Percentiles rank a stretch among this genome's conserved stretches.
phyloP scores from a whole-genome alignment of 257 asterid species.

The Mitragyna speciosa region DNA sequence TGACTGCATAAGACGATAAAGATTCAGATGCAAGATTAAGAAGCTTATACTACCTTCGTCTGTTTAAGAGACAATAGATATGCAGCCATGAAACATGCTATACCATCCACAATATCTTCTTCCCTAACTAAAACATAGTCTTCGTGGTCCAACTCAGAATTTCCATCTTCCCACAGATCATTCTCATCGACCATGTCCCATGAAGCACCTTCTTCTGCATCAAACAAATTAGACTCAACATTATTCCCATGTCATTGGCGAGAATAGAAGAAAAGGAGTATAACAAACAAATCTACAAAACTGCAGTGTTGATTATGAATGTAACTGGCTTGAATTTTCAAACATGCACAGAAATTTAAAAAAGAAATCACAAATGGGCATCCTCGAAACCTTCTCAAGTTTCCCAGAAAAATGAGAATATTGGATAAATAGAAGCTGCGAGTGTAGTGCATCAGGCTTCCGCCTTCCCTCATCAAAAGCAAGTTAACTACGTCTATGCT shows the following conservation, averaged over 20 bases:
- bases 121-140: conserved; percentile 91
- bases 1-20: not conserved
- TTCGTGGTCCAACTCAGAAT: conserved; percentile 57
- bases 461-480: too few species aligned
- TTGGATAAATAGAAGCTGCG: not conserved
- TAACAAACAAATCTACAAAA: not conserved
- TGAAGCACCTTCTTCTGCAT: conserved; percentile 81
- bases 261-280: not conserved
- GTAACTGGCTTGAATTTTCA: not conserved
- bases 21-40: not conserved
- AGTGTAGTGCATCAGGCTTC: not conserved
- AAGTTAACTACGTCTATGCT: not conserved
- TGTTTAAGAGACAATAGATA: conserved; percentile 82
- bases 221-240: conserved; percentile 20
- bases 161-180: conserved; percentile 89
- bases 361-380: not conserved
- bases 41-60: conserved; percentile 60
- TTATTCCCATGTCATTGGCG: not conserved
- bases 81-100: conserved; percentile 98
- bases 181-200: conserved; percentile 90
- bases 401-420: not conserved
- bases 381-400: not conserved
- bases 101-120: conserved; percentile 96
- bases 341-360: not conserved
- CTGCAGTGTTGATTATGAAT: not conserved